Conservation (phyloP, 371 early-diverging fungal genomes). For the Gilbertella persicaria region DNA sequence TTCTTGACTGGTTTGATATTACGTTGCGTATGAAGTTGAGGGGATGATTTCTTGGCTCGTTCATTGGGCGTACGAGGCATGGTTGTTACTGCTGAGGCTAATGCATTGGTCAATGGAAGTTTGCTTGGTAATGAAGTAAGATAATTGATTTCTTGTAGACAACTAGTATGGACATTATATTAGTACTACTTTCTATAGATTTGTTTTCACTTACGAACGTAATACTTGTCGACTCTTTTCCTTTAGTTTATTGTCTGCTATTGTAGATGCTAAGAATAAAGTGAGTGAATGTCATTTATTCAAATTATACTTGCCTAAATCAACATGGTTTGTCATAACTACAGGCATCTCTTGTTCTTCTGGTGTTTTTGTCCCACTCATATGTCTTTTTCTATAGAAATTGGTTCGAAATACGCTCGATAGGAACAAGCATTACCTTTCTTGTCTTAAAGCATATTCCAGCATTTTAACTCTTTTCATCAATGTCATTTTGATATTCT, state of each 20-base stretch:
- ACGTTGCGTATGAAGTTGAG: background rate
- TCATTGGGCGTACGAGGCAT: slow-evolving; percentile 10
- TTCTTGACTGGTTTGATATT: background rate
- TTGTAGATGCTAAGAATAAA: too few relatives aligned
- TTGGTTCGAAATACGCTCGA: background rate
- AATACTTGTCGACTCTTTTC: slow-evolving; percentile 75
- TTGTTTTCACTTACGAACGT: slow-evolving; percentile 63
- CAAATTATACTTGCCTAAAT: slow-evolving; percentile 9
- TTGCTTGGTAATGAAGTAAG: slow-evolving; percentile 50
- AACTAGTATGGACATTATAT: slow-evolving; percentile 32
- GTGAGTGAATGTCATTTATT: slow-evolving; percentile 21
- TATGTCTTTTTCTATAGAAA: slow-evolving; percentile 21
- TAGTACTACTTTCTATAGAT: background rate
- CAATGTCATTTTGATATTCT: slow-evolving; percentile 76
- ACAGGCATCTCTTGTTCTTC: too few relatives aligned
- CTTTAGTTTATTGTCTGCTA: slow-evolving; percentile 33
- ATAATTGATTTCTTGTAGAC: slow-evolving; percentile 68
- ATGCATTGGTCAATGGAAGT: slow-evolving; percentile 37
- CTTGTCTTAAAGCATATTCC: slow-evolving; percentile 79
- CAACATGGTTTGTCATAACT: too few relatives aligned
- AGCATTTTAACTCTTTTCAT: slow-evolving; percentile 86
- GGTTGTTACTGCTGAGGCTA: slow-evolving; percentile 9
- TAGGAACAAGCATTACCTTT: slow-evolving; percentile 52
- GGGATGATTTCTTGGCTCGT: background rate
- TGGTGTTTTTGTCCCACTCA: slow-evolving; percentile 7